phyloP scores from a whole-genome alignment of 768 basidiomycete species.

The Sporobolomyces phaffii region DNA sequence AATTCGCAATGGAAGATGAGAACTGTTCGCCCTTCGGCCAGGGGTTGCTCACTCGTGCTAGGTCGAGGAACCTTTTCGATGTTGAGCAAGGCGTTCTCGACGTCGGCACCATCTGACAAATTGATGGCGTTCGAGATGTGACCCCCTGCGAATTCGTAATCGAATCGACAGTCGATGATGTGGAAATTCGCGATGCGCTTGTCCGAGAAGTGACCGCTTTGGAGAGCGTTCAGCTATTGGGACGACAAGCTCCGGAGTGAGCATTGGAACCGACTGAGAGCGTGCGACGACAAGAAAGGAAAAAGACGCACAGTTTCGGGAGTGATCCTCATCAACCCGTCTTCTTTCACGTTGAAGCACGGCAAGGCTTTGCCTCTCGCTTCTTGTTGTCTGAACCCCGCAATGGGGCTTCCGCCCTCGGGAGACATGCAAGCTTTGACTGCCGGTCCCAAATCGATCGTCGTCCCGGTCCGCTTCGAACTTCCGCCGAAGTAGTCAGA shows the following conservation, averaged over 20 bases:
- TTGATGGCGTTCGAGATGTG: slow-evolving; percentile 89
- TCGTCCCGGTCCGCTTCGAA: background rate
- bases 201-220: slow-evolving; percentile 66
- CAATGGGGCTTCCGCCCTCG: slow-evolving; percentile 53
- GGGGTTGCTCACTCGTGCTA: slow-evolving; percentile 52
- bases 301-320: slow-evolving; percentile 61
- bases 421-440: slow-evolving; percentile 13
- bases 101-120: slow-evolving; percentile 68
- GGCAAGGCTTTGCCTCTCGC: slow-evolving; percentile 86
- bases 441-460: slow-evolving; percentile 14
- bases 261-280: too few species aligned
- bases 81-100: slow-evolving; percentile 71
- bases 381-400: slow-evolving; percentile 89
- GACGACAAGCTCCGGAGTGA: too few species aligned
- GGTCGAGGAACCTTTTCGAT: slow-evolving; percentile 44
- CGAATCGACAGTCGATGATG: slow-evolving; percentile 93
- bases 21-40: slow-evolving; percentile 63
- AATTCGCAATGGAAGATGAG: slow-evolving; percentile 98
- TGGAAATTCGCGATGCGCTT: slow-evolving; percentile 61
- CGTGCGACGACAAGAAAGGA: background rate
- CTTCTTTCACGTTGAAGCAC: slow-evolving; percentile 87
- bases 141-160: slow-evolving; percentile 90
- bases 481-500: slow-evolving; percentile 16
- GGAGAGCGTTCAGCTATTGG: slow-evolving; percentile 64
- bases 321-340: slow-evolving; percentile 87